Evolutionary conservation across 2,329 filamentous ascomycete genomes (phyloP), one percentile per base, ranked within the genome.

Genomic region (Pyrenophora tritici-repentis): DNA sequence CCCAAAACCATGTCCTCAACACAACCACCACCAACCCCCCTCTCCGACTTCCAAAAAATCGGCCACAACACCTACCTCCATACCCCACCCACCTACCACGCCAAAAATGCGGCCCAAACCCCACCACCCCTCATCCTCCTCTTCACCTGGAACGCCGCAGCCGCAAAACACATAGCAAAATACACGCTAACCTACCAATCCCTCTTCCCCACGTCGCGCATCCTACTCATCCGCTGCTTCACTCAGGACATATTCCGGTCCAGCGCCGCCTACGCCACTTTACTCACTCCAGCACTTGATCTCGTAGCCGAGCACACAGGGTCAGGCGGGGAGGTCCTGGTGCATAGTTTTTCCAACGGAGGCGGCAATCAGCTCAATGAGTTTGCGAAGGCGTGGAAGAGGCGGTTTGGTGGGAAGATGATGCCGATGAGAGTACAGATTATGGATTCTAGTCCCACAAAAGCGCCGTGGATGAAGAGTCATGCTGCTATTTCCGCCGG

Each of bases 281-380:
- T 66, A 1, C 52, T 67, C 3, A 42, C 46, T 2, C 68, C 71
- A 12, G 71, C 68, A 1, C 48, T 71, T 17, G 58, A 66, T 2
- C 34, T 66, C 6, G 61, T 72, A 2, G 42, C 55, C 18, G 53
- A 63, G 16, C 65, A 72, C 47, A 47, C 53, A 2, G 44, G 51
- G 10, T 45, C 20, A 18, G 65, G 66, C 2, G 65, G 67, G 6
- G 49, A 66, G 18, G 44, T 73, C 5, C 60, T 73, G 2, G 63
- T 71, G 17, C 71, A 74, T 41, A 68, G 63, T 36, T 72, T 71
- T 43, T 71, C 67, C 22, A 73, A 74, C 33, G 72, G 72, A 5
- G 72, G 72, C 6, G 68, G 63, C 4, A 70, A 68, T 26, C 67
- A 73, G 43, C 47, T 71, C 32, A 62, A 62, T 14, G 62, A 72